Evolutionary conservation across 129 eudicot species (phyloP), one percentile per base, ranked within the genome.

Genomic region (Centella asiatica): DNA sequence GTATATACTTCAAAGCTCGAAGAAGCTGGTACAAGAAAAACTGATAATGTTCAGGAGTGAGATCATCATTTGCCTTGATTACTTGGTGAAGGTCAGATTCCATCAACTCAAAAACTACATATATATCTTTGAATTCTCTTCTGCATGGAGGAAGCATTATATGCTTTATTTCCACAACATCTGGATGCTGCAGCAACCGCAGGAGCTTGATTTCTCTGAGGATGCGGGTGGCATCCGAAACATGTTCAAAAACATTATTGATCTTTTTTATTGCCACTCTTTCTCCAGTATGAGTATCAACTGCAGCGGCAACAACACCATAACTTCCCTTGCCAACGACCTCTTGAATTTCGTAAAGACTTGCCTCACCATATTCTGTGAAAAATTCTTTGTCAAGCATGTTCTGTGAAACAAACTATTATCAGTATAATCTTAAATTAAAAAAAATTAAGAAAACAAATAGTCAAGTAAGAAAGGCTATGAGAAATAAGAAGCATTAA

Each of bases 41-140:
- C 57, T 88, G 94, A 77, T 76, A 78, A 73, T 88, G 94, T 58
- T 80, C 96, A 45, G 96, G 90, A 62, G 89, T 88, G 51, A 88
- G 90, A 69, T 88, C 87, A 68, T 88, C 90, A 60, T 88, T 85
- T 34, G 84, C 85, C 76, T 85, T 85, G 65, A 88, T 88, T 10
- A 88, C 96, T 42, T 85, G 83, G 79, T 88, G 94, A 57, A 88
- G 89, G 62, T 88, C 96, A 36, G 96, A 85, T 73, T 88, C 94
- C 96, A 88, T 88, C 87, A 88, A 74, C 79, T 88, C 96, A 73
- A 88, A 88, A 57, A 88, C 96, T 48, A 88, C 96, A 80, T 85
- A 88, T 44, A 88, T 88, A 72, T 88, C 96, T 73, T 88, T 88
- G 58, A 88, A 88, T 67, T 88, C 96, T 73, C 96, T 82, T 64